Evolutionary conservation across 257 asterid species (phyloP), one percentile per base, ranked within the genome.

Genomic region (Nicotiana tomentosiformis): DNA sequence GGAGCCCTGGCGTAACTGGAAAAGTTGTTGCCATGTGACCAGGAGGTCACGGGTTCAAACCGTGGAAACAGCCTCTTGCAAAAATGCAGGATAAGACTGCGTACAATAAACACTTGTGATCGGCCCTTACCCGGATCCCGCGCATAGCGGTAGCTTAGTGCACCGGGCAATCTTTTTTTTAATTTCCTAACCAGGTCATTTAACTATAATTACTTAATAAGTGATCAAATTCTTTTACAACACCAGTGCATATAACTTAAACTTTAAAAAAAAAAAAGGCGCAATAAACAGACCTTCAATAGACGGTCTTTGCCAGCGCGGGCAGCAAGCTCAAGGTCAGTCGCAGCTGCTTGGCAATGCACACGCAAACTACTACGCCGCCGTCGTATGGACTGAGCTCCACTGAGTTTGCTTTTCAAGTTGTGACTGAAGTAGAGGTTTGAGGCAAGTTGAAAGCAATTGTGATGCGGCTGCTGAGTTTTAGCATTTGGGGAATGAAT

Each of bases 231-330:
- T 8, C 1, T 43, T 43, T 43, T 43, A 43, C 51, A 43, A 9
- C 10, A 43, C 12, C 23, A 1, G 12, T 32, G 46, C 23, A 66
- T 66, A 32, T 3, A 66, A 37, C 35, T 23, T 14, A 60, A 51
- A 3, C 4, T 51, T 8, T 14, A 64, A 23, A 60, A 60, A 17
- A 51, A 3, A 10, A 43, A 35, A 23, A 16, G n/a, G 1, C 8
- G 11, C 20, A 9, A 51, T 3, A 14, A 5, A 12, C 23, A 9
- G 53, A 91, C 98, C 97, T 95, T 95, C 86, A 82, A 55, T 51
- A 92, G 97, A 49, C 98, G 97, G 84, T 93, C 97, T 90, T 91
- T 93, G 55, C 98, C 98, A 64, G n/a, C 97, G 33, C 88, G 88
- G 67, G 84, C 90, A 8, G 89, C 89, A 61, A 84, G 61, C 67